Percentiles rank a stretch among this genome's conserved stretches.
phyloP scores from a whole-genome alignment of 768 basidiomycete genomes.

The Podaxis mareebaensis region DNA sequence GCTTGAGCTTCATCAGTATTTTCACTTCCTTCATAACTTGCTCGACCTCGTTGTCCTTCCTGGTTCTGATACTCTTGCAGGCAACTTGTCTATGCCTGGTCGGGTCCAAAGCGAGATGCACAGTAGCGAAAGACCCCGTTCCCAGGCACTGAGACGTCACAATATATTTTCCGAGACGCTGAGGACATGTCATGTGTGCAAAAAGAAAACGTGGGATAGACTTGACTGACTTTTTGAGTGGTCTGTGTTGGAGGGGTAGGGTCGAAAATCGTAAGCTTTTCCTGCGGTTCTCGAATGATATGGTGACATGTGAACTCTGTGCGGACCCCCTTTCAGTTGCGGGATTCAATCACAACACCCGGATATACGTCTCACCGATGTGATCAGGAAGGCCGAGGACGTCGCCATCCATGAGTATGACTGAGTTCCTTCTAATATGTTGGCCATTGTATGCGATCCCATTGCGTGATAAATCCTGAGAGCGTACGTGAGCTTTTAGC shows the following conservation, averaged over 20 bases:
- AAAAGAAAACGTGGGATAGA: background rate
- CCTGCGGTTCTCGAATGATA: slow-evolving; percentile 50
- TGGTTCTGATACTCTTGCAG: slow-evolving; percentile 77
- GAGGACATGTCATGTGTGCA: slow-evolving; percentile 4
- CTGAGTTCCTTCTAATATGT: slow-evolving; percentile 61
- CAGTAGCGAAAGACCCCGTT: slow-evolving; percentile 79
- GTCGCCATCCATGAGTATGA: slow-evolving; percentile 81
- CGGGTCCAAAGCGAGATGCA: slow-evolving; percentile 74
- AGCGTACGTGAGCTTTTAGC: background rate
- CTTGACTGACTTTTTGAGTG: slow-evolving; percentile 48
- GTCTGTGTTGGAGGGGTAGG: slow-evolving; percentile 58
- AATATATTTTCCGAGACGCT: slow-evolving; percentile 67
- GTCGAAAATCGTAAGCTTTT: slow-evolving; percentile 59
- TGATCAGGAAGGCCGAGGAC: slow-evolving; percentile 66
- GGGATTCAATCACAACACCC: background rate
- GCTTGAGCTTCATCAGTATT: slow-evolving; percentile 68
- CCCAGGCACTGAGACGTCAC: slow-evolving; percentile 83
- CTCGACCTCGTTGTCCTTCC: slow-evolving; percentile 55
- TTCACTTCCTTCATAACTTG: slow-evolving; percentile 79
- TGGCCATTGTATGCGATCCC: slow-evolving; percentile 73
- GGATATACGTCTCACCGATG: slow-evolving; percentile 29
- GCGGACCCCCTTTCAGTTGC: background rate
- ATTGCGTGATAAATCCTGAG: slow-evolving; percentile 76
- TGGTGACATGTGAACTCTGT: slow-evolving; percentile 70
- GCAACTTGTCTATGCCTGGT: slow-evolving; percentile 71